These are phyloP conservation scores for Mycena rebaudengoi DNA, from an alignment of 768 basidiomycete species.

Conservation along the genomic window DNA sequence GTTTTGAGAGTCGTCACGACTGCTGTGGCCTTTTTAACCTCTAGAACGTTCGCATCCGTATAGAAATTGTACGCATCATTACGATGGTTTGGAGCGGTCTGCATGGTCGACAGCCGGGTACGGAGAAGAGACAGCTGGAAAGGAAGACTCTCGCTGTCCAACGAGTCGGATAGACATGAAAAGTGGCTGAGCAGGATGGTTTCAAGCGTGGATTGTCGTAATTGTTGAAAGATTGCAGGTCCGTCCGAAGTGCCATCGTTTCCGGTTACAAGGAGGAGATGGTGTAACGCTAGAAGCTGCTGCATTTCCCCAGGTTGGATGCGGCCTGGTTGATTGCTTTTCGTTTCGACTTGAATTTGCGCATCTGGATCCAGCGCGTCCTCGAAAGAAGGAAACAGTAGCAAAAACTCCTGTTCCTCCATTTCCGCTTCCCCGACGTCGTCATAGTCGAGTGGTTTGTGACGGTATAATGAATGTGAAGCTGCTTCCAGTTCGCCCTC, in stretches of 20 bases:
- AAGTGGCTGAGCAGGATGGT: constrained; percentile 41
- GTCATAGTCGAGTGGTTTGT: constrained; percentile 59
- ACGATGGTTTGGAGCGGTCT: constrained; percentile 26
- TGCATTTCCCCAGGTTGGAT: constrained; percentile 45
- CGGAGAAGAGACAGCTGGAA: constrained; percentile 62
- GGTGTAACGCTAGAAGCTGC: constrained; percentile 58
- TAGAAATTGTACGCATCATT: constrained; percentile 76
- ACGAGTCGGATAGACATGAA: constrained; percentile 42
- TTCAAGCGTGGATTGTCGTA: constrained; percentile 44
- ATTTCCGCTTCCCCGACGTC: constrained; percentile 73
- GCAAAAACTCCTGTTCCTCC: constrained; percentile 85
- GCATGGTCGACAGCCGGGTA: constrained; percentile 44
- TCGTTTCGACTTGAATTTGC: constrained; percentile 15
- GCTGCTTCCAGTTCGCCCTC: constrained; percentile 70
- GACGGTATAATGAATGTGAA: constrained; percentile 80
- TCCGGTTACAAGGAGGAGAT: constrained; percentile 45
- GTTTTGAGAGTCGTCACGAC: constrained; percentile 59
- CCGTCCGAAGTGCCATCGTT: background rate
- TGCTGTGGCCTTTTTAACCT: constrained; percentile 67
- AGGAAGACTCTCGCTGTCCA: constrained; percentile 62
- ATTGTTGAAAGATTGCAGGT: constrained; percentile 37
- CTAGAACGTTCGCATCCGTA: constrained; percentile 73
- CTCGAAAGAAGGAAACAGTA: constrained; percentile 88
- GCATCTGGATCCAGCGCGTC: constrained; percentile 54
- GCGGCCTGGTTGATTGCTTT: constrained; percentile 28